Evolutionary conservation across 2,329 filamentous ascomycete genomes (phyloP).

Genomic region (Colletotrichum scovillei): DNA sequence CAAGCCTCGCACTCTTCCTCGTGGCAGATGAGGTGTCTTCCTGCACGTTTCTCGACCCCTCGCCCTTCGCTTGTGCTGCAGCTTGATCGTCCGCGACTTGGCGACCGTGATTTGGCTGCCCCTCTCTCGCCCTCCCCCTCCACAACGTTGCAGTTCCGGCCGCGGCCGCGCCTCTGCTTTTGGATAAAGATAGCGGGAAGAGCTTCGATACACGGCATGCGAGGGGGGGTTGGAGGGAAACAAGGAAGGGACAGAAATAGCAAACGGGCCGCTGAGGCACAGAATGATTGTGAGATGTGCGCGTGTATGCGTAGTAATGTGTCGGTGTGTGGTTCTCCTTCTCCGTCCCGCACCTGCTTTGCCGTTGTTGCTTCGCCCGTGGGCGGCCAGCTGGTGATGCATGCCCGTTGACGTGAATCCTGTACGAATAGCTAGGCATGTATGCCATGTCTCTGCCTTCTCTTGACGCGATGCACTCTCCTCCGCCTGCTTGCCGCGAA

Average conservation of each 20-base stretch:
- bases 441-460: neutral
- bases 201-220: slow-evolving; percentile 16
- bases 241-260: slow-evolving; percentile 8
- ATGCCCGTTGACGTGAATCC: slow-evolving; percentile 2
- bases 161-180: neutral
- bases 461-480: neutral
- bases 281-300: neutral
- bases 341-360: slow-evolving; percentile 20
- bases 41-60: neutral
- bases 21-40: neutral
- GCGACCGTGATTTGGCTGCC: neutral
- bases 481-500: slow-evolving; percentile 4
- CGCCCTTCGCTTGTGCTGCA: neutral
- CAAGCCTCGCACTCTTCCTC: neutral
- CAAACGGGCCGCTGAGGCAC: slow-evolving; percentile 25
- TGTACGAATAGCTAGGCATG: slow-evolving; percentile 6
- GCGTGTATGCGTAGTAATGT: neutral
- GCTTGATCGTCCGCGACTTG: neutral
- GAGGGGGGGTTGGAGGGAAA: slow-evolving; percentile 10
- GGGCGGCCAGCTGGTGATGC: neutral
- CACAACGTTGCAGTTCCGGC: neutral
- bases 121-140: neutral
- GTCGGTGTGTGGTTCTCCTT: neutral
- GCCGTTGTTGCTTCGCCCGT: slow-evolving; percentile 1
- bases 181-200: neutral